Conservation (phyloP, 1,139 yeast species). For the Taiozyma sp. region DNA sequence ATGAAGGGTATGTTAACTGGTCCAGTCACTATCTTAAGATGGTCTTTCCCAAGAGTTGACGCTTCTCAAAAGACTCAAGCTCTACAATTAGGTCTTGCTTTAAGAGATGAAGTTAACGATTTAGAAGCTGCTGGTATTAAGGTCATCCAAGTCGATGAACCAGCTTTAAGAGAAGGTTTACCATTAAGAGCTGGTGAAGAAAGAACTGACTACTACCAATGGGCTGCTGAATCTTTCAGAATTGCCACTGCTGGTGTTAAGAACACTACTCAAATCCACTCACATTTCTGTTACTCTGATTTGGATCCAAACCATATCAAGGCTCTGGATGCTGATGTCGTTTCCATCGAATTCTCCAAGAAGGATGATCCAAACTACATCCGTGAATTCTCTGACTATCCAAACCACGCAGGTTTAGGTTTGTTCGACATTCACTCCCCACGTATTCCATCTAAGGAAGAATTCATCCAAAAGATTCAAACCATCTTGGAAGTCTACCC, state of each 20-base stretch:
- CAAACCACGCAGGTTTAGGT: slow-evolving; percentile 99
- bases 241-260: slow-evolving; percentile 98
- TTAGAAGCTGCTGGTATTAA: slow-evolving; percentile 98
- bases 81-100: slow-evolving; percentile 93
- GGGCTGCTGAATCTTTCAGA: slow-evolving; percentile 99
- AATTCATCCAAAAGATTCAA: slow-evolving; percentile 87
- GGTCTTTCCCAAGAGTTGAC: slow-evolving; percentile 99
- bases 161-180: slow-evolving; percentile 99
- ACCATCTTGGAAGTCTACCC: slow-evolving; percentile 96
- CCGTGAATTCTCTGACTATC: slow-evolving; percentile 95
- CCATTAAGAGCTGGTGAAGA: slow-evolving; percentile 98
- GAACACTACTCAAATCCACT: slow-evolving; percentile 95
- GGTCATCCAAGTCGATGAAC: slow-evolving; percentile 99
- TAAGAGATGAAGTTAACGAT: slow-evolving; percentile 97
- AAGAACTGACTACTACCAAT: slow-evolving; percentile 91
- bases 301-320: slow-evolving; percentile 99
- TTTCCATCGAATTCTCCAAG: slow-evolving; percentile 98
- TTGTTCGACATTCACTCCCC: slow-evolving; percentile 99
- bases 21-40: slow-evolving; percentile 98
- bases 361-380: slow-evolving; percentile 98
- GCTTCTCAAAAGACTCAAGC: slow-evolving; percentile 93
- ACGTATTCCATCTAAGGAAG: slow-evolving; percentile 97
- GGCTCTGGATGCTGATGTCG: slow-evolving; percentile 99
- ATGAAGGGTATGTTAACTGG: slow-evolving; percentile 99
- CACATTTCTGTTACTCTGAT: slow-evolving; percentile 99